Conservation (phyloP, 73 alveolate genomes). For the Tetrahymena borealis region DNA sequence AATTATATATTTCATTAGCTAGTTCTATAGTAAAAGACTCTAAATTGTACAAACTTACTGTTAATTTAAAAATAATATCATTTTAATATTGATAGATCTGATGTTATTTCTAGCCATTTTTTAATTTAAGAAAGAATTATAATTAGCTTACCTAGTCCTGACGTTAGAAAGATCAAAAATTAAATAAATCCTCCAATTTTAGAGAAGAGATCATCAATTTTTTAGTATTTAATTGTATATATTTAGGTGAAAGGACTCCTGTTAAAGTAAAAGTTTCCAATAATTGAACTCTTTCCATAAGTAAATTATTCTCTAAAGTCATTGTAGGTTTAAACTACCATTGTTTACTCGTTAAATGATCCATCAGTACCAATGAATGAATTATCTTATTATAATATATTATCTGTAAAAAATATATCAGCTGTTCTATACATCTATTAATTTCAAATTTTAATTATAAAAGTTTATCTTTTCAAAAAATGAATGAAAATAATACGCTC, state of each 20-base stretch:
- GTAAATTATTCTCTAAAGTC: slow-evolving; percentile 19
- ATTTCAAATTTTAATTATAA: slow-evolving; percentile 6
- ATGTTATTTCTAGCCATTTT: too few relatives aligned
- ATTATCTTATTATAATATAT: slow-evolving; percentile 1
- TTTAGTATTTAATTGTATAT: not conserved
- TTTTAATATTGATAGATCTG: not conserved
- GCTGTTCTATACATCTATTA: slow-evolving; percentile 26
- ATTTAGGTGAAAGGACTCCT: slow-evolving; percentile 20
- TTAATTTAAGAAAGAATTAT: too few relatives aligned
- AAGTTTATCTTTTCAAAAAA: not conserved
- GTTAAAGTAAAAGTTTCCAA: slow-evolving; percentile 14
- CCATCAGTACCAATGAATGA: slow-evolving; percentile 5
- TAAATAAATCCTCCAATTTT: slow-evolving; percentile 24
- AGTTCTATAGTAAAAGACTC: not conserved
- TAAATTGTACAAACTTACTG: not conserved
- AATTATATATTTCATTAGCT: not conserved
- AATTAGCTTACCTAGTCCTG: not conserved
- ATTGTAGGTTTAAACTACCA: not conserved
- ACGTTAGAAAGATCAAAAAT: slow-evolving; percentile 11
- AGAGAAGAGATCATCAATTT: slow-evolving; percentile 11
- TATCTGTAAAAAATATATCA: slow-evolving; percentile 21
- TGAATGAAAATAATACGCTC: too few relatives aligned
- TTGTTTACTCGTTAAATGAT: not conserved
- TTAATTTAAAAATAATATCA: not conserved
- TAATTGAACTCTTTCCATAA: not conserved